Evolutionary conservation across 176 grass and related monocot species (phyloP).

Genomic region (Musa schizocarpa): DNA sequence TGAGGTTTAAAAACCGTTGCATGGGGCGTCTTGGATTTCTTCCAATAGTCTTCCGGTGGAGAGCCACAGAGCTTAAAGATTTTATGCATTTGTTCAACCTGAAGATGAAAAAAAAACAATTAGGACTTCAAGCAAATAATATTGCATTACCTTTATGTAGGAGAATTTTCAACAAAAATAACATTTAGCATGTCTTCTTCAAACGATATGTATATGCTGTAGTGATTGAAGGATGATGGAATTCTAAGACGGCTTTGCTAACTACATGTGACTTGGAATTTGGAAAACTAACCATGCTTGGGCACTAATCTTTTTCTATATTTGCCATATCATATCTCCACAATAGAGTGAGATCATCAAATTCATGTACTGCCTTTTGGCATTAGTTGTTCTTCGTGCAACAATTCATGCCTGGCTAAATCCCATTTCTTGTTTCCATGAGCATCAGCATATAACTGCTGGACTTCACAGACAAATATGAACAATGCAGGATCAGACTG

Average conservation of each 20-base stretch:
- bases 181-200: background rate
- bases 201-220: background rate
- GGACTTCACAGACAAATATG: background rate
- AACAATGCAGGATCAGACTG: background rate
- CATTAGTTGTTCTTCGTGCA: background rate
- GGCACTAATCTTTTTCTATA: background rate
- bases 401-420: background rate
- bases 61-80: constrained; percentile 98
- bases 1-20: constrained; percentile 63
- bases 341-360: background rate
- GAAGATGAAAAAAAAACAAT: background rate
- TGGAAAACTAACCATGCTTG: background rate
- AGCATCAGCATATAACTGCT: background rate
- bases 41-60: constrained; percentile 66
- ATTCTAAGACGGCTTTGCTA: background rate
- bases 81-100: constrained; percentile 90
- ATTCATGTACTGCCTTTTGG: background rate
- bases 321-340: too few relatives aligned
- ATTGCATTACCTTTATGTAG: background rate
- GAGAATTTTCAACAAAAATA: too few relatives aligned
- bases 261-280: too few relatives aligned
- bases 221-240: background rate
- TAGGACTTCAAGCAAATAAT: background rate
- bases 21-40: constrained; percentile 33
- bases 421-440: background rate